Conservation (phyloP, 2,329 filamentous ascomycete genomes). For the Scytalidium lignicola region DNA sequence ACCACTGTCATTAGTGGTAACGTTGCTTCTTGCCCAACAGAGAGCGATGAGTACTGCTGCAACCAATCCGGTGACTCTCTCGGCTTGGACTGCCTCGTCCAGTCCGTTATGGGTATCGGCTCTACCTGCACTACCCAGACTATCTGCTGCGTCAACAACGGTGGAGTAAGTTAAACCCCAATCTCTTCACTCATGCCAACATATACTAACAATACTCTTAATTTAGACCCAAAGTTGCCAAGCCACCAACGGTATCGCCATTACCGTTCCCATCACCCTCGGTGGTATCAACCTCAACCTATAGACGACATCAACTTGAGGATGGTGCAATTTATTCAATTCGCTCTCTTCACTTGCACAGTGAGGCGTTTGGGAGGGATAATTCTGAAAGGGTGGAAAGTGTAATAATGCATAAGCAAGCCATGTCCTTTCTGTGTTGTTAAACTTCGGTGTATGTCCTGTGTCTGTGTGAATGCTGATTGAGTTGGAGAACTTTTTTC, state of each 20-base stretch:
- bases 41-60: background rate
- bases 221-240: conserved; percentile 78
- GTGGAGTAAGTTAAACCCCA: conserved; percentile 1
- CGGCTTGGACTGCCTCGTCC: conserved; percentile 1
- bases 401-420: background rate
- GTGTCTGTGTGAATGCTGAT: no score
- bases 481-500: no score
- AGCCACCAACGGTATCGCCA: background rate
- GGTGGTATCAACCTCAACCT: background rate
- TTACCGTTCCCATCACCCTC: background rate
- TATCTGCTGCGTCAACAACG: conserved; percentile 3
- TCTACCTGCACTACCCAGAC: conserved; percentile 1
- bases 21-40: background rate
- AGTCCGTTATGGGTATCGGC: conserved; percentile 1
- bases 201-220: conserved; percentile 92
- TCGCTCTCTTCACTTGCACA: background rate
- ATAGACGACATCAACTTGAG: conserved; percentile 48
- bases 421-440: background rate
- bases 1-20: background rate
- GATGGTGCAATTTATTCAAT: background rate
- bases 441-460: no score
- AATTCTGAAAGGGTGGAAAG: background rate
- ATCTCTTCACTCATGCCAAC: conserved; percentile 21
- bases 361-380: background rate
- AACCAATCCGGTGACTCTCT: background rate